A percentile compares a stretch with the other conserved stretches of the same genome.
Conservation (phyloP, 2,329 filamentous ascomycete species). For the Pseudocercospora macadamiae region DNA sequence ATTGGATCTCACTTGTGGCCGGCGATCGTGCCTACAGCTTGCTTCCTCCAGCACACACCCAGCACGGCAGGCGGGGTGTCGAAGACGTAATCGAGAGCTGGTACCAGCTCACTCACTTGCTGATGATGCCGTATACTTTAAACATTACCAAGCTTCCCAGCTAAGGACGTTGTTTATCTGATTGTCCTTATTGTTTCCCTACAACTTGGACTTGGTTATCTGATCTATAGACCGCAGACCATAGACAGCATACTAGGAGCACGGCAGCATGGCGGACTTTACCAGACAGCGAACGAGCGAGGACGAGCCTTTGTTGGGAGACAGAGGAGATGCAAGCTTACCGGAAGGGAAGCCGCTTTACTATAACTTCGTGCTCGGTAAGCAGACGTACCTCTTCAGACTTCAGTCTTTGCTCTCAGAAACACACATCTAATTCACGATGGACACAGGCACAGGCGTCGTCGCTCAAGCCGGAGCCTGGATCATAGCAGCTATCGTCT, state of each 20-base stretch:
- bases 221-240: neutral
- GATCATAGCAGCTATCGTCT: conserved; percentile 75
- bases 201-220: neutral
- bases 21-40: conserved; percentile 2
- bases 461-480: conserved; percentile 78
- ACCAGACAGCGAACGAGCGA: conserved; percentile 47
- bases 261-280: conserved; percentile 8
- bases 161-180: neutral
- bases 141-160: neutral
- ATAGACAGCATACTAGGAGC: neutral
- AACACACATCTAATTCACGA: too few relatives aligned
- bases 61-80: conserved; percentile 14
- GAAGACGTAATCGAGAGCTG: conserved; percentile 16
- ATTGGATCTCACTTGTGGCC: neutral
- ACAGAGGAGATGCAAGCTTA: conserved; percentile 74
- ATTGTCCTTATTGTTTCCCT: too few relatives aligned
- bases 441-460: conserved; percentile 70
- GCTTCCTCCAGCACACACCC: conserved; percentile 2
- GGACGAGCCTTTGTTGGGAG: conserved; percentile 71
- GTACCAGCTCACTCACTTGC: neutral
- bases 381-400: too few relatives aligned
- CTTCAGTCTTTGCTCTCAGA: too few relatives aligned
- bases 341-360: conserved; percentile 64
- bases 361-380: conserved; percentile 76
- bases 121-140: conserved; percentile 9